Base-by-base conservation (phyloP, 805 yeast species). In the Metschnikowia matae region DNA sequence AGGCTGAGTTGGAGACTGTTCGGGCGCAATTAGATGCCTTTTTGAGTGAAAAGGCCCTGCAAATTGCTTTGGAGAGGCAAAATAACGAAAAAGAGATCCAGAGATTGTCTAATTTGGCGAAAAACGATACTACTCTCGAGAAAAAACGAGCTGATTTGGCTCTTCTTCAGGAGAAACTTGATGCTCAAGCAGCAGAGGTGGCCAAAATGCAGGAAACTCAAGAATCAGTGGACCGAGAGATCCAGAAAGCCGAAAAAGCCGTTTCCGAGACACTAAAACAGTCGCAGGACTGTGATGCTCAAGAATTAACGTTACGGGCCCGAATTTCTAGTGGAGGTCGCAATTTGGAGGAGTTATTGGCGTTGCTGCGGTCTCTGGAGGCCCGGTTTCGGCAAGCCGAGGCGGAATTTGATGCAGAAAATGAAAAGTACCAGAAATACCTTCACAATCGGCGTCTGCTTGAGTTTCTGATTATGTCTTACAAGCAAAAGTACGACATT, bases 381-480 rank as follows among this genome's bases (percentile, higher is more conserved):
- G 15, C 35, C 10, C 39, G 41, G 29, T n/a, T 15, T 18, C 38
- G 29, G 33, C 46, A 33, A 8, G 37, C 42, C 14, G 35, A 29
- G 21, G 20, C 43, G 10, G 43, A 33, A 6, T 44, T 52, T 13
- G 20, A 43, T 0, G n/a, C 17, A 4, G 51, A 60, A 5, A 58
- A 62, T 29, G 46, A 45, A 14, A 57, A 59, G 20, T 55, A 68
- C 6, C 62, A 65, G 17, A 66, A 64, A 32, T 77, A 74, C 54
- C 65, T 64, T 32, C 58, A 56, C 4, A 67, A 74, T 31, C 66
- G 77, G 50, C 67, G 77, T 54, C 66, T 70, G 8, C 60, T 81
- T 37, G 83, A 81, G 59, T 78, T 79, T 55, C 69, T 79, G 1
- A 80, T 81, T 7, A 61, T 70, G 46, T n/a, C 31, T 13, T 44